Conservation (phyloP, 768 basidiomycete species). For the Russula olivacea region DNA sequence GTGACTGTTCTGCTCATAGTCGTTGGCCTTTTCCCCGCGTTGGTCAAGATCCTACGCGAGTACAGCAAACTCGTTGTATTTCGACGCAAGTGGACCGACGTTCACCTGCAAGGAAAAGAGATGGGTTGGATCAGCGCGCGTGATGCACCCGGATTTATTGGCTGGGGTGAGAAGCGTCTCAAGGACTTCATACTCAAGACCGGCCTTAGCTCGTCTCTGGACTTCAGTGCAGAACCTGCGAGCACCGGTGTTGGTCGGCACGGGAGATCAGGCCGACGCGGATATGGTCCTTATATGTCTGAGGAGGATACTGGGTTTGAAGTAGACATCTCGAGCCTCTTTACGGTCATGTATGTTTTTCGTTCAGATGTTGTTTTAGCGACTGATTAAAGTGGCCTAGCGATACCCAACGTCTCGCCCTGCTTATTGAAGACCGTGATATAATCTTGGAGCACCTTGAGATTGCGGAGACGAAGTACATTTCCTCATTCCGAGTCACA, state of each 20-base stretch:
- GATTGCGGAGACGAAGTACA: slow-evolving; percentile 73
- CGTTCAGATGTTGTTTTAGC: background rate
- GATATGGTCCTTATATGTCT: background rate
- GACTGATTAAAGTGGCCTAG: slow-evolving; percentile 34
- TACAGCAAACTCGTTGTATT: slow-evolving; percentile 51
- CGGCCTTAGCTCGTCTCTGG: slow-evolving; percentile 58
- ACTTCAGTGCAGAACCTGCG: slow-evolving; percentile 29
- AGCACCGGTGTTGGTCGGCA: slow-evolving; percentile 23
- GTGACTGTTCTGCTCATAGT: slow-evolving; percentile 56
- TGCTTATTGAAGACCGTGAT: slow-evolving; percentile 70
- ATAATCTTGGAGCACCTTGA: slow-evolving; percentile 74
- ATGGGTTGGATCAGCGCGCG: slow-evolving; percentile 67
- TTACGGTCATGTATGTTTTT: slow-evolving; percentile 60
- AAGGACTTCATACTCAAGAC: slow-evolving; percentile 63
- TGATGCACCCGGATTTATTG: slow-evolving; percentile 58
- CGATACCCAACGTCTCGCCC: slow-evolving; percentile 59
- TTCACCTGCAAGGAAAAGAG: slow-evolving; percentile 62
- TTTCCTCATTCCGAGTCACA: slow-evolving; percentile 64
- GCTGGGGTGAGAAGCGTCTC: slow-evolving; percentile 67
- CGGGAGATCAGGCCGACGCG: background rate
- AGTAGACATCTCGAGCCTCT: slow-evolving; percentile 65
- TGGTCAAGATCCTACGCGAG: slow-evolving; percentile 60
- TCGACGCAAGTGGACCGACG: slow-evolving; percentile 53
- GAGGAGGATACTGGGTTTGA: slow-evolving; percentile 44
- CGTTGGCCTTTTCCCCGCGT: slow-evolving; percentile 57